Percentiles rank a stretch among this genome's conserved stretches.
phyloP scores from a whole-genome alignment of 2,329 filamentous ascomycete genomes.

The Seiridium unicorne region DNA sequence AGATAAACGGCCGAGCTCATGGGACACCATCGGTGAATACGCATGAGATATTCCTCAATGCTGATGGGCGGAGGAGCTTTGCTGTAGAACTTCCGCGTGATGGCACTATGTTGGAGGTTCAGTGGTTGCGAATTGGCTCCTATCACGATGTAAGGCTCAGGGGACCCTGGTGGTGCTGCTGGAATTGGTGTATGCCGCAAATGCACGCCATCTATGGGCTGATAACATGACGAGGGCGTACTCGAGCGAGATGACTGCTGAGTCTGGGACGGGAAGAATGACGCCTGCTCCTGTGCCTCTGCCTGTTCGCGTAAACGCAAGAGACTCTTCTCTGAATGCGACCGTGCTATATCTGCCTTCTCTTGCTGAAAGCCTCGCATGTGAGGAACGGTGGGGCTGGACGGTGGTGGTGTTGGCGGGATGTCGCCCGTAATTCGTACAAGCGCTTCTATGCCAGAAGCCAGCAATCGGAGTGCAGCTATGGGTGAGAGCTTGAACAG shows the following conservation, averaged over 20 bases:
- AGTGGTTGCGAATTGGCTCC: constrained; percentile 71
- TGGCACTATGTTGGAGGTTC: constrained; percentile 76
- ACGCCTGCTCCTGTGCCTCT: constrained; percentile 25
- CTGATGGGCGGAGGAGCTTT: constrained; percentile 82
- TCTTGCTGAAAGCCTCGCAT: constrained; percentile 63
- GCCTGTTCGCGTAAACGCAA: constrained; percentile 41
- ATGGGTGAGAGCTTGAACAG: constrained; percentile 71
- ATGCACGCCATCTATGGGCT: constrained; percentile 54
- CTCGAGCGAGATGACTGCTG: constrained; percentile 23
- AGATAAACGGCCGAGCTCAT: constrained; percentile 94
- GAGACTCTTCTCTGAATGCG: constrained; percentile 55
- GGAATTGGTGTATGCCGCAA: constrained; percentile 36
- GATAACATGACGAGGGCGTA: constrained; percentile 12
- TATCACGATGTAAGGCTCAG: constrained; percentile 58
- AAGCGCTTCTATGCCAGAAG: constrained; percentile 67
- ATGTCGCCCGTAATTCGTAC: constrained; percentile 75
- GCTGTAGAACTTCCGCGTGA: constrained; percentile 91
- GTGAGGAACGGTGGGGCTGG: constrained; percentile 60
- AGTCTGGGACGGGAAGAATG: constrained; percentile 15
- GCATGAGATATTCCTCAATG: constrained; percentile 79
- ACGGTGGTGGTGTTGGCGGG: constrained; percentile 73
- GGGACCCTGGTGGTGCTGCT: constrained; percentile 24
- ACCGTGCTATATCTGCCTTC: constrained; percentile 58
- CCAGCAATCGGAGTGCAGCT: constrained; percentile 78
- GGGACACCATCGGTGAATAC: constrained; percentile 87